Evolutionary conservation across 2,329 filamentous ascomycete species (phyloP).

Genomic region (Diatrype stigma): DNA sequence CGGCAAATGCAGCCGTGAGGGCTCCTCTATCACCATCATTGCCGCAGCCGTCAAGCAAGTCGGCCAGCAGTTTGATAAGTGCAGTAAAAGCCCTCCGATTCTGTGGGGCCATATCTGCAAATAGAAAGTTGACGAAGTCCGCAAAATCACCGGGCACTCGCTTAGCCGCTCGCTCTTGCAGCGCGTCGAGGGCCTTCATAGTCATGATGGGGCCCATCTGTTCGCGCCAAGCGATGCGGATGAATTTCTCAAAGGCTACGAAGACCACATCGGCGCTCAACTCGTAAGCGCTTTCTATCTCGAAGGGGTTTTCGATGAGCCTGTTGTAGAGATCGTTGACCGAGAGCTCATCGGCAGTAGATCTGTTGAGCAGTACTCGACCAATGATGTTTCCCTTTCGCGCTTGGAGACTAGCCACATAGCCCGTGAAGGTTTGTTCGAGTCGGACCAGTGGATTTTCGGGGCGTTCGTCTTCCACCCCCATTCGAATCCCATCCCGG

Average conservation of each 20-base stretch:
- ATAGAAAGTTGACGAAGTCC: conserved; percentile 62
- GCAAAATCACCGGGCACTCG: conserved; percentile 69
- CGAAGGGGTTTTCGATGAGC: conserved; percentile 77
- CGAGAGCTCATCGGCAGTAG: conserved; percentile 67
- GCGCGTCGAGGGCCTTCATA: conserved; percentile 61
- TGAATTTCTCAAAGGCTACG: conserved; percentile 88
- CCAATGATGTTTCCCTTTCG: conserved; percentile 85
- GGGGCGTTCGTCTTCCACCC: conserved; percentile 47
- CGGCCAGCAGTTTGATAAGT: conserved; percentile 79
- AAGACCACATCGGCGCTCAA: conserved; percentile 81
- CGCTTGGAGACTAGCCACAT: conserved; percentile 75
- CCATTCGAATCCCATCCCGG: conserved; percentile 39
- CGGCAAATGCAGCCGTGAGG: conserved; percentile 82
- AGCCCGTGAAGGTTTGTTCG: conserved; percentile 81
- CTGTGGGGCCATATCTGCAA: conserved; percentile 63
- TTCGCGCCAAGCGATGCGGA: conserved; percentile 82
- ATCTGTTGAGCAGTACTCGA: conserved; percentile 66
- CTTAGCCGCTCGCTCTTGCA: conserved; percentile 67
- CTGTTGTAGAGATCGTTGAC: conserved; percentile 91
- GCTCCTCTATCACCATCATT: conserved; percentile 90
- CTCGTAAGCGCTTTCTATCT: conserved; percentile 70
- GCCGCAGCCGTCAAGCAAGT: conserved; percentile 81
- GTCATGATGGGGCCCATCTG: conserved; percentile 84
- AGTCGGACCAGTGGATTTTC: conserved; percentile 67
- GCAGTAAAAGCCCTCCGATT: conserved; percentile 75